Conservation (phyloP, 2,329 filamentous ascomycete species). For the Colletotrichum higginsianum region DNA sequence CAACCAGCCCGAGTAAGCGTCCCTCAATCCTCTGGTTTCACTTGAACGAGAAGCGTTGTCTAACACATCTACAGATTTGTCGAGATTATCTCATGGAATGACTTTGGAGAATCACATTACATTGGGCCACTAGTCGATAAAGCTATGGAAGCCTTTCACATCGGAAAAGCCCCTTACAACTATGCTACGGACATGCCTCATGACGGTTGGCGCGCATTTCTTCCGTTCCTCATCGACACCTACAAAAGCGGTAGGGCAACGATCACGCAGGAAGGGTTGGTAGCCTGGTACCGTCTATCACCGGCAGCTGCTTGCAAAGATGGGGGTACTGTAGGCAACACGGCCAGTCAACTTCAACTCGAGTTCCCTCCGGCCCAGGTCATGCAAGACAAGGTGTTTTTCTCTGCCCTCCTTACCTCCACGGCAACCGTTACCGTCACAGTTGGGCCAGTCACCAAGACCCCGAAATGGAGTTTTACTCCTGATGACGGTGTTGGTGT, state of each 20-base stretch:
- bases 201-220: constrained; percentile 66
- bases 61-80: constrained; percentile 53
- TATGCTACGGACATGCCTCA: constrained; percentile 66
- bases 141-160: constrained; percentile 40
- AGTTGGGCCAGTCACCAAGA: constrained; percentile 44
- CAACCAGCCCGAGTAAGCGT: constrained; percentile 68
- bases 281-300: constrained; percentile 51
- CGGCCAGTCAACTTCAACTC: constrained; percentile 46
- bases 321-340: constrained; percentile 50
- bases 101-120: constrained; percentile 70
- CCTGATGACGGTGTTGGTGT: constrained; percentile 44
- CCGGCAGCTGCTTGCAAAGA: constrained; percentile 45
- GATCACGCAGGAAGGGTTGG: constrained; percentile 47
- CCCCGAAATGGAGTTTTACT: constrained; percentile 14
- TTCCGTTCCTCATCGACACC: constrained; percentile 60
- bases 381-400: constrained; percentile 45
- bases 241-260: constrained; percentile 60
- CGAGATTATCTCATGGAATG: constrained; percentile 59
- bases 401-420: constrained; percentile 45
- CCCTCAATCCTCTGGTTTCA: constrained; percentile 69
- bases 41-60: constrained; percentile 51
- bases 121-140: constrained; percentile 59
- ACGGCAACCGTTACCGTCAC: constrained; percentile 44
- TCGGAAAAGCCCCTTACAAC: constrained; percentile 55
- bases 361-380: constrained; percentile 41